Conservation (phyloP, 2,329 filamentous ascomycete genomes). For the Grosmannia penicillata region DNA sequence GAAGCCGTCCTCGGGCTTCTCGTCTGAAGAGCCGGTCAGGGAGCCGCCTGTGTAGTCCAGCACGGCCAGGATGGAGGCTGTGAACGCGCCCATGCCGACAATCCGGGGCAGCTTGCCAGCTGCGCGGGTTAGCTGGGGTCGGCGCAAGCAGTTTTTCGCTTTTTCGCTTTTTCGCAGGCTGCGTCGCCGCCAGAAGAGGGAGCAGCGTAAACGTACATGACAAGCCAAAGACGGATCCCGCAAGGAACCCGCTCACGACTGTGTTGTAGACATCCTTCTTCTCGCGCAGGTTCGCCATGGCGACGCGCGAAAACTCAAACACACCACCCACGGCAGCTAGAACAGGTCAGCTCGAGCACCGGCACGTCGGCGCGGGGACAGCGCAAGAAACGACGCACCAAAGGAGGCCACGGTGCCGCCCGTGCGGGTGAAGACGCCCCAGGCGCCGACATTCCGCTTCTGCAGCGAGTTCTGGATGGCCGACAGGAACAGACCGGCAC, state of each 20-base stretch:
- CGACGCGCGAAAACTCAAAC: slow-evolving; percentile 63
- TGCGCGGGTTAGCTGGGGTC: slow-evolving; percentile 14
- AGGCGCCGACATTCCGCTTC: slow-evolving; percentile 66
- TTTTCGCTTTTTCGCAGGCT: not conserved
- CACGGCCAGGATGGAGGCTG: slow-evolving; percentile 43
- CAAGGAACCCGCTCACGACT: slow-evolving; percentile 61
- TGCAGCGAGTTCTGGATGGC: slow-evolving; percentile 72
- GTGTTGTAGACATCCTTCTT: slow-evolving; percentile 69
- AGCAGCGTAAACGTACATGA: slow-evolving; percentile 38
- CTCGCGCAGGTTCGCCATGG: slow-evolving; percentile 71
- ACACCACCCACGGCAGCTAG: slow-evolving; percentile 57
- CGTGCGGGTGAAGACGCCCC: slow-evolving; percentile 66
- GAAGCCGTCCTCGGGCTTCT: slow-evolving; percentile 52
- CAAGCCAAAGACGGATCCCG: slow-evolving; percentile 58
- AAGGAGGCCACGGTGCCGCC: slow-evolving; percentile 58
- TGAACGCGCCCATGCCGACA: slow-evolving; percentile 46
- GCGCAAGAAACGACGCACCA: slow-evolving; percentile 29
- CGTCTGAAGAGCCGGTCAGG: slow-evolving; percentile 27
- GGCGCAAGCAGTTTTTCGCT: not conserved
- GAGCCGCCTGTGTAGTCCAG: slow-evolving; percentile 57
- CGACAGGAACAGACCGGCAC: slow-evolving; percentile 37
- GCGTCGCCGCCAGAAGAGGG: too few species aligned
- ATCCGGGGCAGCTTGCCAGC: slow-evolving; percentile 54
- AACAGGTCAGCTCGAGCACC: slow-evolving; percentile 5
- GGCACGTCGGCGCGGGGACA: not conserved